These are phyloP conservation scores for Trypanosomatidae sp. DNA, from an alignment of 208 protist species.

Conservation along the genomic window DNA sequence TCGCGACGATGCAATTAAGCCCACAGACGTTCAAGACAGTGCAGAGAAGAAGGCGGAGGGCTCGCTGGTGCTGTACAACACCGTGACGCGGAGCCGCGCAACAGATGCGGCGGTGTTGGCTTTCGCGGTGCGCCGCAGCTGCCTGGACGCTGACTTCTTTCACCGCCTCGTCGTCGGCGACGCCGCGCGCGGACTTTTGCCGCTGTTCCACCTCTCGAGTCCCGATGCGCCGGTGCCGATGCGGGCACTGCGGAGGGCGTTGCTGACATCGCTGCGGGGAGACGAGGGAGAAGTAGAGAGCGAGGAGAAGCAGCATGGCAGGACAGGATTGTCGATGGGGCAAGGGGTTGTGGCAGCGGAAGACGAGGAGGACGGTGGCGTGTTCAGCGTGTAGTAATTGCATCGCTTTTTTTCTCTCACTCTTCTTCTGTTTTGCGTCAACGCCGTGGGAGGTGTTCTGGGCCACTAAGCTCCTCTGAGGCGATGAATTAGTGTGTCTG, in stretches of 20 bases:
- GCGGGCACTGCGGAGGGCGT: constrained; percentile 32
- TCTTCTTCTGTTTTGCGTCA: no score
- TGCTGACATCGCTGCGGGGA: constrained; percentile 43
- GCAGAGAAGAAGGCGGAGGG: background rate
- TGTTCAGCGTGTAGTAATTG: no score
- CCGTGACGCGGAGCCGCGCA: constrained; percentile 40
- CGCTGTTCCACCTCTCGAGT: constrained; percentile 36
- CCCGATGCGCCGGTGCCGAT: constrained; percentile 63
- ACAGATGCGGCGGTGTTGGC: constrained; percentile 64
- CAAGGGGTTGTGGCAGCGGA: no score
- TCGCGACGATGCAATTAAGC: no score
- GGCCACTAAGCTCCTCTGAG: no score
- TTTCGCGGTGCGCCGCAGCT: constrained; percentile 71
- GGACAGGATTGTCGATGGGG: background rate
- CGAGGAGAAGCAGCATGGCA: no score
- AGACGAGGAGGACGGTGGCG: no score
- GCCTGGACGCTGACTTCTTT: constrained; percentile 46
- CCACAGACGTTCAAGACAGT: background rate
- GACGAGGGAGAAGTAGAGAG: background rate
- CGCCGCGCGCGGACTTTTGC: constrained; percentile 5
- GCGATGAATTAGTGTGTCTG: no score
- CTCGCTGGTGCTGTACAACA: constrained; percentile 62
- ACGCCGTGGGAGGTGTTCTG: no score
- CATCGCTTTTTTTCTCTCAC: no score
- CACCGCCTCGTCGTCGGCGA: constrained; percentile 28